Evolutionary conservation across 495 filamentous ascomycete species (phyloP).

Genomic region (Annulohypoxylon nitens): DNA sequence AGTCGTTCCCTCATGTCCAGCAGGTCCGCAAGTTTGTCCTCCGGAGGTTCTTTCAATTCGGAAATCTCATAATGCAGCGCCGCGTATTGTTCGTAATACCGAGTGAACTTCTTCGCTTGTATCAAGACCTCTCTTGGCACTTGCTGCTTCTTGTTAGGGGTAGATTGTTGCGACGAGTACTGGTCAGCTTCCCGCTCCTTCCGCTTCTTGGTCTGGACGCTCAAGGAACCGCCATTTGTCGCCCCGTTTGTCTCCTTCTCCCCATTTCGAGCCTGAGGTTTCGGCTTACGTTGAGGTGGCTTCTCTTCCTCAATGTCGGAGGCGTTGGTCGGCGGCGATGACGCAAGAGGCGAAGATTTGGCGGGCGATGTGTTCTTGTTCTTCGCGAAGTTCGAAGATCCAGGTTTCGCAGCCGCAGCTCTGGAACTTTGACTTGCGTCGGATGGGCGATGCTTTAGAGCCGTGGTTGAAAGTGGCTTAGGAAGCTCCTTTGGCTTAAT

Average conservation of each 20-base stretch:
- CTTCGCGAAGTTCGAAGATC: conserved; percentile 52
- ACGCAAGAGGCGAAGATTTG: conserved; percentile 80
- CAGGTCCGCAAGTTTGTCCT: conserved; percentile 68
- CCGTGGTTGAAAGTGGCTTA: conserved; percentile 32
- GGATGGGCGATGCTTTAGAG: conserved; percentile 56
- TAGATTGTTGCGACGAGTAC: conserved; percentile 45
- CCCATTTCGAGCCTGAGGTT: conserved; percentile 43
- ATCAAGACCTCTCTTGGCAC: conserved; percentile 57
- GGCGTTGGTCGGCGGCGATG: conserved; percentile 81
- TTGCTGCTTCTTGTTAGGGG: conserved; percentile 56
- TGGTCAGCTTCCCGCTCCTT: conserved; percentile 51
- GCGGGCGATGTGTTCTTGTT: conserved; percentile 69
- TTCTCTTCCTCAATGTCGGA: conserved; percentile 68
- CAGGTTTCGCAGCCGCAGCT: conserved; percentile 43
- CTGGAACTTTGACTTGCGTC: conserved; percentile 63
- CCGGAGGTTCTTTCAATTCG: conserved; percentile 63
- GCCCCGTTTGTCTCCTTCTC: conserved; percentile 37
- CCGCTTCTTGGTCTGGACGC: conserved; percentile 56
- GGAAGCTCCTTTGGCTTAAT: conserved; percentile 57
- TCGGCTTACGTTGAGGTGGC: conserved; percentile 50
- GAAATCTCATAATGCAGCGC: conserved; percentile 70
- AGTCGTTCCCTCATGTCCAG: conserved; percentile 72
- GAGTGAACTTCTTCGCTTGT: conserved; percentile 72
- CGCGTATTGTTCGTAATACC: conserved; percentile 73
- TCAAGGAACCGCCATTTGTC: conserved; percentile 34